Percentiles rank a stretch among this genome's conserved stretches.
Conservation (phyloP, 805 yeast genomes). For the Candida jianshihensis region DNA sequence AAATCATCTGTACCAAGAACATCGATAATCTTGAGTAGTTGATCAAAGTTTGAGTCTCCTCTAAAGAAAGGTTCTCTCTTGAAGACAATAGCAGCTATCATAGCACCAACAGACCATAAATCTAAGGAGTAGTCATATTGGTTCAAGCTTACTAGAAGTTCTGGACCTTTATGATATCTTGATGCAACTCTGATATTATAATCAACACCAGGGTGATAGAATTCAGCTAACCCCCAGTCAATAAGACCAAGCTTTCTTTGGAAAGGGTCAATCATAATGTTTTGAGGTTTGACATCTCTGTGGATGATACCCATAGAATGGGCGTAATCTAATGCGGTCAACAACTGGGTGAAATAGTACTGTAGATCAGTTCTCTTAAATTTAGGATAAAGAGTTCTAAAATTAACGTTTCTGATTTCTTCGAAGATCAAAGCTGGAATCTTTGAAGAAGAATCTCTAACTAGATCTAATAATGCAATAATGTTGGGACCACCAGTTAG, state of each 20-base stretch:
- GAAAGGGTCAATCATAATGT: constrained; percentile 87
- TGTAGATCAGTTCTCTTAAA: constrained; percentile 71
- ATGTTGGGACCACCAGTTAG: constrained; percentile 81
- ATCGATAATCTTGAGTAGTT: constrained; percentile 80
- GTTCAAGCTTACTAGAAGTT: constrained; percentile 75
- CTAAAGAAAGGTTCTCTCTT: constrained; percentile 89
- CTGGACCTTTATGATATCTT: constrained; percentile 91
- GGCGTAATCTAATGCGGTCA: constrained; percentile 80
- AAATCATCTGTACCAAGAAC: constrained; percentile 83
- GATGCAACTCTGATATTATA: constrained; percentile 93
- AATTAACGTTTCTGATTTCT: constrained; percentile 75
- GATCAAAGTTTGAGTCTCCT: constrained; percentile 88
- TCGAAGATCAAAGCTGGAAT: constrained; percentile 88
- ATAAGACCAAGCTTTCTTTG: constrained; percentile 66
- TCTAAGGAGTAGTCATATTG: constrained; percentile 89
- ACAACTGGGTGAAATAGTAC: constrained; percentile 72
- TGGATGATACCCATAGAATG: constrained; percentile 97
- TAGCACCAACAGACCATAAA: constrained; percentile 91
- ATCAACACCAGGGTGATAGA: constrained; percentile 82
- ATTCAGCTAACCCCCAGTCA: constrained; percentile 96
- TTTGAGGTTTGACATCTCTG: constrained; percentile 93
- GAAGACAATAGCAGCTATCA: constrained; percentile 85
- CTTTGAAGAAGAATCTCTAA: constrained; percentile 69
- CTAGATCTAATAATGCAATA: constrained; percentile 70
- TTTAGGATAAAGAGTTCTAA: constrained; percentile 72